These are phyloP conservation scores for Phytophthora chlamydospora DNA, from an alignment of 352 stramenopile genomes.

Conservation along the genomic window DNA sequence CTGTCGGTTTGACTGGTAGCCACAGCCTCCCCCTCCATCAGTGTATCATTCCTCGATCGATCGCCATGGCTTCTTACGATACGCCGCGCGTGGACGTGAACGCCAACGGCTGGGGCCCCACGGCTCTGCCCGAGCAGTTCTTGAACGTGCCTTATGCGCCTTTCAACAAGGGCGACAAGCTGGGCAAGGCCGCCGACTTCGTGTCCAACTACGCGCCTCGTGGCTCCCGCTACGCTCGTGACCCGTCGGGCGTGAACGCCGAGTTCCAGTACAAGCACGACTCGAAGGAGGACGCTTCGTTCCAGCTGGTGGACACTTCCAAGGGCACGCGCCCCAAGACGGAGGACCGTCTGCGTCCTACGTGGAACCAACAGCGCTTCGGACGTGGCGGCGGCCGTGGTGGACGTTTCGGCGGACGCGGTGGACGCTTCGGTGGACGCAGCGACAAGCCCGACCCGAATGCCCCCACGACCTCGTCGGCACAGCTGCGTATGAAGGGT, in stretches of 20 bases:
- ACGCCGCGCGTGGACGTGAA: constrained; percentile 86
- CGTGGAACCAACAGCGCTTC: constrained; percentile 89
- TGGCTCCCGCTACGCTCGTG: constrained; percentile 56
- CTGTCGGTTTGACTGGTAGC: constrained; percentile 26
- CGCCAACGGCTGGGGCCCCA: constrained; percentile 83
- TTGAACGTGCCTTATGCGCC: constrained; percentile 94
- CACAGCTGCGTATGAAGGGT: constrained; percentile 81
- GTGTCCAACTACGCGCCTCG: constrained; percentile 76
- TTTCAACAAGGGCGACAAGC: constrained; percentile 96
- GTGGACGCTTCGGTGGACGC: constrained; percentile 36
- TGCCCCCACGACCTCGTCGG: constrained; percentile 46
- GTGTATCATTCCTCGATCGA: constrained; percentile 28
- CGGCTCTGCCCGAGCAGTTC: constrained; percentile 90
- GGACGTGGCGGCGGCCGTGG: constrained; percentile 54
- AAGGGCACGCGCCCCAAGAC: constrained; percentile 85
- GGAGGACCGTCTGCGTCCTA: constrained; percentile 79
- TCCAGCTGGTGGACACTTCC: constrained; percentile 95
- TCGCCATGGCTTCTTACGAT: constrained; percentile 74
- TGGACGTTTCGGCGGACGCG: constrained; percentile 37
- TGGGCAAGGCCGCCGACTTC: constrained; percentile 95
- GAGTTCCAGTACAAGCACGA: constrained; percentile 96
- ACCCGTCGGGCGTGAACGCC: constrained; percentile 88
- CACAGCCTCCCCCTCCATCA: not conserved
- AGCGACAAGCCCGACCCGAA: constrained; percentile 51
- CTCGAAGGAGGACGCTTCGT: constrained; percentile 89